Base-by-base conservation (phyloP, 192 early-diverging fungal genomes). In the Coemansia sp. region DNA sequence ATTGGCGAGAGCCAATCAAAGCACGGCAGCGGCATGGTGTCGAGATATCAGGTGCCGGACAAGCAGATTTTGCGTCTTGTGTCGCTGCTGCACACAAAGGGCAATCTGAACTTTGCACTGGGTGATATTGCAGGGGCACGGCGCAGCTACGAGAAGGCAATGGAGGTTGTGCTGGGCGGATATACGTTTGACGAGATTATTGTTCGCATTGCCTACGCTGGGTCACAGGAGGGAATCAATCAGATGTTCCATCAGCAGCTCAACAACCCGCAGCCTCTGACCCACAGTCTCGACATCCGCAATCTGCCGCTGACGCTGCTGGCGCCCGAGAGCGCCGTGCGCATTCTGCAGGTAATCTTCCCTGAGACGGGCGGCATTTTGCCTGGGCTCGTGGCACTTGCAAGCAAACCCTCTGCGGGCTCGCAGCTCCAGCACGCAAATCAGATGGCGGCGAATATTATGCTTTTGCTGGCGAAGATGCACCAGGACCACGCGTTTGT, bases 381-480 rank as follows among this genome's bases (percentile, higher is more conserved):
- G 14, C 92, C 93, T 23, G 87, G 87, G 1, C 69, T 91, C 26
- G 74, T 50, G 0, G 57, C 68, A n/a, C 65, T 80, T 56, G 25
- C 56, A 38, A 41, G 27, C 77, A 16, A 67, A 59, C 76, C 78
- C 23, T 64, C 74, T 9, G 87, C 84, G 18, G 28, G 83, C n/a
- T 60, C 60, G 55, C 60, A 73, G 69, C 62, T 78, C 69, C 61
- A 76, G 63, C 79, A 82, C 64, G 70, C 73, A 2, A 75, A 82
- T 56, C 79, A 82, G 56, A 59, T 76, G 19, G 69, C 70, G 4
- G 62, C 69, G 19, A 82, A 75, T 27, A 83, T 94, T 25, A 73
- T 94, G 55, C 84, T 93, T 64, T 92, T 91, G 7, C 79, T 96
- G 48, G 93, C 93, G 14, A 96, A 94, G 74, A 82, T 96, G 51